Base-by-base conservation (phyloP, 768 basidiomycete genomes). In the Trametes sanguinea region DNA sequence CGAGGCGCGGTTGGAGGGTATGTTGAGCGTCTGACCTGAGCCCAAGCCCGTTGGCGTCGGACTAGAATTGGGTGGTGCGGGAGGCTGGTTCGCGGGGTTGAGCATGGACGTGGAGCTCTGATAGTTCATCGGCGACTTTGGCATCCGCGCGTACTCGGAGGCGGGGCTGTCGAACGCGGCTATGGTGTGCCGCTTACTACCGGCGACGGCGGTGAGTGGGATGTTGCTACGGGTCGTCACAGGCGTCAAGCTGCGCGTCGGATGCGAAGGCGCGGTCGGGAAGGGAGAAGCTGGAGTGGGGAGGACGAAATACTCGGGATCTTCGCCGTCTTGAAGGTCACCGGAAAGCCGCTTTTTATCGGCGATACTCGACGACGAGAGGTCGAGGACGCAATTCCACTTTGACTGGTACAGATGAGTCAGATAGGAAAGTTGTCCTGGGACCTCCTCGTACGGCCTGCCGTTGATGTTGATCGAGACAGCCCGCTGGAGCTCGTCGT, bases 341-440 rank as follows among this genome's bases (percentile, higher is more conserved):
- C 52, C 22, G 57, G 48, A 53, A 64, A 69, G 33, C 51, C 33
- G 40, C 46, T 67, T 63, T 65, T 67, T 65, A 62, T 73, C 65
- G 66, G 67, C 52, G 68, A 73, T 8, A 39, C 58, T 64, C 1
- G 53, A 55, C 2, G 81, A 68, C 1, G 83, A 76, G n/a, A 97
- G 79, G 72, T 95, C 92, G 22, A 97, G 84, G 1, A 92, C 78
- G 66, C 93, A 95, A 65, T 93, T 96, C 95, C 95, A 97, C 33
- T 88, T 79, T 0, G 94, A 95, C 0, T 87, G 84, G 73, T 95
- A 97, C 0, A 85, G 79, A 11, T 76, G 77, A 7, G 94, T 92
- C 0, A 90, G 92, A 66, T 86, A 92, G 1, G 71, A 64, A 6
- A 70, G 43, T 3, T 64, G 30, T 1, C 44, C 55, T 7, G 45